phyloP scores from a whole-genome alignment of 2,329 filamentous ascomycete genomes.

The Rasamsonia emersonii region DNA sequence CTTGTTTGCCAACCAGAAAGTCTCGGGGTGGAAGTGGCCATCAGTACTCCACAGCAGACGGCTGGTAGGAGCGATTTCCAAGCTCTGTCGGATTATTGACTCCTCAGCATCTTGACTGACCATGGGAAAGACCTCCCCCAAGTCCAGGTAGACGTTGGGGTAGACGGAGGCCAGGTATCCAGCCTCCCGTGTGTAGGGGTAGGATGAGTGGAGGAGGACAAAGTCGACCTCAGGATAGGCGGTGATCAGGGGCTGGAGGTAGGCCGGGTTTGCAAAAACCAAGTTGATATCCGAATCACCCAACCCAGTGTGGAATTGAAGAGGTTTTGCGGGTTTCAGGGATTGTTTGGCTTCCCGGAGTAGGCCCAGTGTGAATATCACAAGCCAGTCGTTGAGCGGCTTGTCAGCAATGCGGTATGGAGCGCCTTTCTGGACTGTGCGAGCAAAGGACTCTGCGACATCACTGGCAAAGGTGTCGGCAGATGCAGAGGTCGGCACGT shows the following conservation, averaged over 20 bases:
- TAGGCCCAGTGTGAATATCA: constrained; percentile 54
- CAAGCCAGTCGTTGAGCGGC: constrained; percentile 60
- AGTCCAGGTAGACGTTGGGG: constrained; percentile 70
- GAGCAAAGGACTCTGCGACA: constrained; percentile 19
- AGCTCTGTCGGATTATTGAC: constrained; percentile 57
- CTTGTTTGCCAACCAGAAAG: constrained; percentile 61
- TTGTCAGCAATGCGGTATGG: constrained; percentile 47
- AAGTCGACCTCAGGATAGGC: constrained; percentile 62
- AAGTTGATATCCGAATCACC: constrained; percentile 72
- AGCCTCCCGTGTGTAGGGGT: constrained; percentile 70
- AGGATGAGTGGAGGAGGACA: constrained; percentile 70
- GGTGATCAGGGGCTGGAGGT: constrained; percentile 65
- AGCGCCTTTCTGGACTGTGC: constrained; percentile 16
- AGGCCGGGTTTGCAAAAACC: constrained; percentile 61
- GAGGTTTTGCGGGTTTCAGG: constrained; percentile 52
- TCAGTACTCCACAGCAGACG: constrained; percentile 77
- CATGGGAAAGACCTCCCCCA: constrained; percentile 75
- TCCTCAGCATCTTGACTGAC: constrained; percentile 70
- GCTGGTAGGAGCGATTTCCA: constrained; percentile 65
- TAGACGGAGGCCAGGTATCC: constrained; percentile 72
- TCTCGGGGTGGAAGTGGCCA: constrained; percentile 71
- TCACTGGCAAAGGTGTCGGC: constrained; percentile 38
- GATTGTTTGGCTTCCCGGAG: constrained; percentile 38
- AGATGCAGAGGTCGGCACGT: constrained; percentile 13
- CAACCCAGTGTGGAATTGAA: constrained; percentile 77